These are phyloP conservation scores for Dendrobium chrysotoxum DNA, from an alignment of 106 monocot species.

Conservation along the genomic window DNA sequence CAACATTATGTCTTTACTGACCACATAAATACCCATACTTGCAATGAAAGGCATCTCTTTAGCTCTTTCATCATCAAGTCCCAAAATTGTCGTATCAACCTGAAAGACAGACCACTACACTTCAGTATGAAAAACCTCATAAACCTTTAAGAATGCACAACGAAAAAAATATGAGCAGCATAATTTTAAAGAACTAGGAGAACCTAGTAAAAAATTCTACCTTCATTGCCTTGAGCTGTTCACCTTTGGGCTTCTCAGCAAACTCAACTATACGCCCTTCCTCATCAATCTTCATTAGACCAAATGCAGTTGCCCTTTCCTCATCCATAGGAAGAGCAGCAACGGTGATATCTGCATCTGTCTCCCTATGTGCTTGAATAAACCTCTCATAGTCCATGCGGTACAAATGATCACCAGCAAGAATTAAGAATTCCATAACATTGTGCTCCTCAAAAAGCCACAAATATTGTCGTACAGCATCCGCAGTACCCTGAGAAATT, in stretches of 20 bases:
- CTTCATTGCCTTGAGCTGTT: constrained; percentile 90
- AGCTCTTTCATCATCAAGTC: constrained; percentile 84
- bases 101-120: constrained; percentile 14
- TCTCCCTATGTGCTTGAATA: constrained; percentile 95
- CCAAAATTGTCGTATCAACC: constrained; percentile 95
- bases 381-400: constrained; percentile 98
- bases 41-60: constrained; percentile 92
- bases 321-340: constrained; percentile 97
- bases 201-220: constrained; percentile 16
- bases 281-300: constrained; percentile 95
- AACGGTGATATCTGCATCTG: constrained; percentile 94
- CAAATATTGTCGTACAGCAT: constrained; percentile 93
- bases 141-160: not conserved
- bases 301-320: constrained; percentile 81
- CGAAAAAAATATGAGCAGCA: not conserved
- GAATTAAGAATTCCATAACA: constrained; percentile 82
- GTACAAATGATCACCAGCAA: constrained; percentile 95
- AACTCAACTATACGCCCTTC: constrained; percentile 95
- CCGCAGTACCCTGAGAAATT: constrained; percentile 75
- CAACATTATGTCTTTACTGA: constrained; percentile 91
- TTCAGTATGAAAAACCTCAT: not conserved
- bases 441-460: constrained; percentile 96
- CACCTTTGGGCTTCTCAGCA: constrained; percentile 94
- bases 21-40: constrained; percentile 98
- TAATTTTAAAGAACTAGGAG: not conserved